A percentile compares a stretch with the other conserved stretches of the same genome.
Evolutionary conservation across 2,329 filamentous ascomycete genomes (phyloP).

Genomic region (Xylariaceae sp.): DNA sequence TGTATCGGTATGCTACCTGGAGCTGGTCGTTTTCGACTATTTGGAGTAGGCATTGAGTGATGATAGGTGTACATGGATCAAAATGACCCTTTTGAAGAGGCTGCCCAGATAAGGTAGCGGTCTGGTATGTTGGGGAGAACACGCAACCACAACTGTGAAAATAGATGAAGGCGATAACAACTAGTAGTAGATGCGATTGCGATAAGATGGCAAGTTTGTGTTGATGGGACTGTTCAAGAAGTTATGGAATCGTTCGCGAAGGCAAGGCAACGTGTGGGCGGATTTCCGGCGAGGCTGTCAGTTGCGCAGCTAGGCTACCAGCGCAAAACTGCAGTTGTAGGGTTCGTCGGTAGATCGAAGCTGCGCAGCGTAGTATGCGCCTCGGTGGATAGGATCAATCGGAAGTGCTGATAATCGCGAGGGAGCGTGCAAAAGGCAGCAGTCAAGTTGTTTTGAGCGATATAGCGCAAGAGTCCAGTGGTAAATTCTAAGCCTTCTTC

Average conservation of each 20-base stretch:
- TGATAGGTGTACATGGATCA: constrained; percentile 41
- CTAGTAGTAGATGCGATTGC: neutral
- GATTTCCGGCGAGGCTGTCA: constrained; percentile 34
- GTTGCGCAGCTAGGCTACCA: constrained; percentile 32
- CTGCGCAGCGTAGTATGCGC: neutral
- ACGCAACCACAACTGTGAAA: neutral
- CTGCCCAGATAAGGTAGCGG: constrained; percentile 8
- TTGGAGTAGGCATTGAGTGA: constrained; percentile 43
- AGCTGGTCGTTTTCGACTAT: constrained; percentile 44
- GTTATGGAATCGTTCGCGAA: constrained; percentile 7
- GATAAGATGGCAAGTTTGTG: neutral
- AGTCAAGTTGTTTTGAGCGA: constrained; percentile 19
- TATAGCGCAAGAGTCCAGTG: constrained; percentile 32
- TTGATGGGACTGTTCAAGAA: neutral
- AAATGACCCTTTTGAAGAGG: constrained; percentile 15
- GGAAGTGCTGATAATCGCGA: constrained; percentile 5
- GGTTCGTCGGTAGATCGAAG: neutral
- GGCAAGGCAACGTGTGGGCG: constrained; percentile 24
- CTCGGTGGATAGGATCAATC: constrained; percentile 9
- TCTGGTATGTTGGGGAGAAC: neutral
- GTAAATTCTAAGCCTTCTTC: constrained; percentile 38
- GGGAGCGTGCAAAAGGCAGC: constrained; percentile 21
- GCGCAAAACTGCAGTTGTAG: constrained; percentile 21
- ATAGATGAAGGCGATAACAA: neutral
- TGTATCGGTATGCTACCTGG: constrained; percentile 42